Evolutionary conservation across 345 rosid species (phyloP), one percentile per base, ranked within the genome.

Genomic region (Brassica nigra): DNA sequence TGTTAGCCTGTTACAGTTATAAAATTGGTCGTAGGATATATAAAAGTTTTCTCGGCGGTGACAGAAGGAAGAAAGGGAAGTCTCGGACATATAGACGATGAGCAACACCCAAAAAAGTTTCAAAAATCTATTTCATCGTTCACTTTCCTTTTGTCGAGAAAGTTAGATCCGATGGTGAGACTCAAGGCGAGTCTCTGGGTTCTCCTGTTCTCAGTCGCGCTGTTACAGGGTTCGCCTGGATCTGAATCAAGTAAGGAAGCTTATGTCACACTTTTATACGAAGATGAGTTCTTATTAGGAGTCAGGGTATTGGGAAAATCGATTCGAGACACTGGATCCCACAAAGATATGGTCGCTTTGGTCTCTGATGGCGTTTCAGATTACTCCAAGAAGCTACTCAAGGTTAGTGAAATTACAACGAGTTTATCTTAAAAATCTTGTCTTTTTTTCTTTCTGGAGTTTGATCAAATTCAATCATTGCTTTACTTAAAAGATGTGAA

Each of bases 271-370:
- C 87, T 95, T 20, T 76, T 95, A 76, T 95, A 95, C 47, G 99
- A 97, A n/a, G 99, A 95, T 82, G 99, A 91, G 87, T 95, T 95
- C 83, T 73, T 95, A 69, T 82, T 95, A 84, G 99, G 99, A 18
- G 99, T 92, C 85, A 87, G 98, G 85, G 97, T 95, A 68, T 63
- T 95, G 79, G 99, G 98, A n/a, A 95, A 95, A 81, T 92, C 99
- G 73, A 91, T 95, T 72, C 84, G 94, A 29, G 90, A 90, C 68
- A 87, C 93, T 54, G 94, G 98, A 82, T 83, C 97, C 55, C 86
- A 62, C 5, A 90, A 90, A 71, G 97, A 95, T 66, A 89, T 88
- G 93, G 97, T 92, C 42, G 99, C 84, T 84, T 82, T 95, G 82
- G 97, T 92, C 83, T 95, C 99, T 36, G 97, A 95, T 77, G 98